Evolutionary conservation across 2,329 filamentous ascomycete genomes (phyloP), one percentile per base, ranked within the genome.

Genomic region (Aspergillus cejpii): DNA sequence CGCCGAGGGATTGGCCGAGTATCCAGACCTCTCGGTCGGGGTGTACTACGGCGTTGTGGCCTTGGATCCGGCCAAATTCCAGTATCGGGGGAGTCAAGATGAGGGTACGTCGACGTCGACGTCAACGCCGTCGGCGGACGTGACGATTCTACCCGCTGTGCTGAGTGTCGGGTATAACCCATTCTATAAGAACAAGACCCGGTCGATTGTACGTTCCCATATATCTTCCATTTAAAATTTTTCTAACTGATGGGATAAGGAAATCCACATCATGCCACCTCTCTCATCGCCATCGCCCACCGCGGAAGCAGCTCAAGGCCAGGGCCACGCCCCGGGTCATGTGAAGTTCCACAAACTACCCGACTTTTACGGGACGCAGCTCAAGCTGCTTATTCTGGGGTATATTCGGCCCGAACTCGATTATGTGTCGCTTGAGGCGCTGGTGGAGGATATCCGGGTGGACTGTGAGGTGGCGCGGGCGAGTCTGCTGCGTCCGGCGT

Each of bases 151-250:
- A 67, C 87, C 87, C 1, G 92, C 94, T 78, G 89, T 94, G 54
- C 86, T 96, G 83, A 87, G 82, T 49, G 91, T 96, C 54, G 92
- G 92, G 36, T 97, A 90, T 78, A 98, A 97, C 69, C 92, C 92
- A 0, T 97, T 90, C 71, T 98, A 95, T 77, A 89, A 90, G 65
- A 97, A 98, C 75, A 83, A 78, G 3, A 81, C 87, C 37, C 83
- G 87, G 50, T 87, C 80, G 51, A 89, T 92, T 62, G 76, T 74
- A 67, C 33, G 68, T 71, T 23, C n/a, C 34, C 14, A 12, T 20
- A 31, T 31, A 23, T 31, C 29, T 26, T 41, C 11, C 33, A 14
- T 6, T n/a, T 27, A 17, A 34, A 29, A 19, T 14, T 37, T 19
- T 14, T 37, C 20, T 19, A 5, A 26, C 23, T 51, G 4, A 49